Evolutionary conservation across 495 filamentous ascomycete genomes (phyloP), one percentile per base, ranked within the genome.

Genomic region (Thermothielavioides terrestris): DNA sequence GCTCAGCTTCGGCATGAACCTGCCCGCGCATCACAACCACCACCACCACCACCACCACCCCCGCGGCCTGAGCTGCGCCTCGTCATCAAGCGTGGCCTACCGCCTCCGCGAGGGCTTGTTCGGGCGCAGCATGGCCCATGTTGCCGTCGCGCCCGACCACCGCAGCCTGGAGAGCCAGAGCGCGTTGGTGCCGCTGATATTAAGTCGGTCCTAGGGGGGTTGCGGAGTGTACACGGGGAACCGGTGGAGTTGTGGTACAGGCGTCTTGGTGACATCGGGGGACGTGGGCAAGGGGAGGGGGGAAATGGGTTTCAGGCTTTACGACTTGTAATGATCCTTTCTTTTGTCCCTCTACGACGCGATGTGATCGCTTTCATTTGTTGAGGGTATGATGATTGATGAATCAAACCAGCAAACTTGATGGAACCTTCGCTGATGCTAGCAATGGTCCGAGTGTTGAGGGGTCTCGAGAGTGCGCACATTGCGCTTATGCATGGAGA

Each of bases 161-260:
- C 49, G 64, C 42, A 67, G 68, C 39, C 52, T 74, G 56, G 69
- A 67, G 15, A 60, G 62, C 32, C 58, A 68, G 58, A 69, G n/a
- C 11, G 47, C 60, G 23, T 37, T 71, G 53, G 75, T 77, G 42
- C 75, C 75, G 52, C 62, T 78, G 46, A 69, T 78, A 56, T 75
- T 77, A 48, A 75, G 70, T 62, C 67, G 74, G 49, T 57, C 59
- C 22, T 62, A 34, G n/a, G n/a, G 14, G 15, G 3, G 34, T 6
- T 7, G 1, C n/a, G 32, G 26, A 41, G 38, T n/a, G 38, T 3
- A 11, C 20, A 14, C 1, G 11, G 38, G 38, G n/a, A n/a, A 26
- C 38, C n/a, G 41, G 0, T 15, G 25, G 22, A 23, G 7, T 18
- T 23, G 18, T 12, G 10, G 40, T 2, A 10, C 1, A 11, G 41